Conservation (phyloP, 768 basidiomycete species). For the Agrocybe pediades region DNA sequence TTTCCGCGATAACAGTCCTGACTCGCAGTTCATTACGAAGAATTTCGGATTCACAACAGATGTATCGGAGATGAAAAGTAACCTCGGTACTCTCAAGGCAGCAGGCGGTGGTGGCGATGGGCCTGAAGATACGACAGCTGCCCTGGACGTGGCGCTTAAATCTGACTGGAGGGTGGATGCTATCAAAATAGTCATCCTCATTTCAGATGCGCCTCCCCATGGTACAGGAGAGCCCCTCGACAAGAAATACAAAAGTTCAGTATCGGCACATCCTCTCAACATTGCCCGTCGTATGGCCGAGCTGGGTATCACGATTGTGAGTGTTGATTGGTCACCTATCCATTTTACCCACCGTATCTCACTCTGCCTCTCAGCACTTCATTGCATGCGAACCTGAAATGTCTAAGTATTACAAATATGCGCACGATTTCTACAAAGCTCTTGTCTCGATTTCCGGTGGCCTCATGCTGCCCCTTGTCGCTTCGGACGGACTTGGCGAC, state of each 20-base stretch:
- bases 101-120: conserved; percentile 49
- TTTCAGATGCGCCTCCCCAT: conserved; percentile 21
- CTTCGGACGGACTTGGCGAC: not conserved
- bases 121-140: conserved; percentile 10
- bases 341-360: not conserved
- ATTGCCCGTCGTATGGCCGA: not conserved
- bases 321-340: not conserved
- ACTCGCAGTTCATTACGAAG: conserved; percentile 50
- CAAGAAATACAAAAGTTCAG: not conserved
- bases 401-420: not conserved
- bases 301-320: not conserved
- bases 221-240: conserved; percentile 16
- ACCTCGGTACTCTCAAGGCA: conserved; percentile 42
- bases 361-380: not conserved
- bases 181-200: conserved; percentile 14
- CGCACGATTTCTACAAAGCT: not conserved
- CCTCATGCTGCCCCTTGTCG: not conserved
- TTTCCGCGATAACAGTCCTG: conserved; percentile 43
- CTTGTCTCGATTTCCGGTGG: not conserved
- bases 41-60: conserved; percentile 52
- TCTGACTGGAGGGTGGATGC: conserved; percentile 10
- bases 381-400: not conserved
- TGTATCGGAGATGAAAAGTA: conserved; percentile 43
- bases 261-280: not conserved
- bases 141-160: conserved; percentile 3